Conservation (phyloP, 352 stramenopile genomes). For the Blastocystis sp. region DNA sequence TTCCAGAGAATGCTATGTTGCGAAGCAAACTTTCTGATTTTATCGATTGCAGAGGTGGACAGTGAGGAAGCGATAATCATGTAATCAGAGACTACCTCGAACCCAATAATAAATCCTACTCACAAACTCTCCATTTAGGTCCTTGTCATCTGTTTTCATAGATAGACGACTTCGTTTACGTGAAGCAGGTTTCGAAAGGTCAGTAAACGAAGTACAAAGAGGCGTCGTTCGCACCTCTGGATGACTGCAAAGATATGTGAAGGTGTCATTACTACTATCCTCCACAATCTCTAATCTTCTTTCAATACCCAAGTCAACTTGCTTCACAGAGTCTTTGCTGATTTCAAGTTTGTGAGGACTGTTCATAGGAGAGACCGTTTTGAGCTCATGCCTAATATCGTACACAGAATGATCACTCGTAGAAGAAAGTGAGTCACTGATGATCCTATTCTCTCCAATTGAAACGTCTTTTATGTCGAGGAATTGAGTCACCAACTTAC, state of each 20-base stretch:
- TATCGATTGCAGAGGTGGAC: not conserved
- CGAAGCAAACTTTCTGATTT: conserved; percentile 17
- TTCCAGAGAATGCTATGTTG: conserved; percentile 20
- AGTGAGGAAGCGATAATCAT: conserved; percentile 50
- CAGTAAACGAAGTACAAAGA: not conserved
- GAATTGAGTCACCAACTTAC: not conserved
- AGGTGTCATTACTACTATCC: conserved; percentile 45
- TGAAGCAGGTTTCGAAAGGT: not conserved
- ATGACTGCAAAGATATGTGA: conserved; percentile 38
- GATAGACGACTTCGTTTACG: not conserved
- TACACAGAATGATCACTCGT: not conserved
- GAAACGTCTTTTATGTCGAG: not conserved
- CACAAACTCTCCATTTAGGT: not conserved
- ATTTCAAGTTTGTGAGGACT: not conserved
- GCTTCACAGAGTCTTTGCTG: not conserved
- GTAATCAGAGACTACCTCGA: conserved; percentile 17
- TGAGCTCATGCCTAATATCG: not conserved
- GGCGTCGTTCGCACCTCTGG: not conserved
- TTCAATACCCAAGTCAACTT: not conserved
- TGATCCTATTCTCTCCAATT: not conserved
- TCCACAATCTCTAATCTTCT: conserved; percentile 27
- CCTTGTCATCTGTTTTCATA: not conserved
- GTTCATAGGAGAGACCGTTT: not conserved
- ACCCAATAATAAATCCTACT: not conserved
- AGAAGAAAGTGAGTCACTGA: not conserved